Evolutionary conservation across 208 protist genomes (phyloP), one percentile per base, ranked within the genome.

Genomic region (Acanthamoeba comandoni): DNA sequence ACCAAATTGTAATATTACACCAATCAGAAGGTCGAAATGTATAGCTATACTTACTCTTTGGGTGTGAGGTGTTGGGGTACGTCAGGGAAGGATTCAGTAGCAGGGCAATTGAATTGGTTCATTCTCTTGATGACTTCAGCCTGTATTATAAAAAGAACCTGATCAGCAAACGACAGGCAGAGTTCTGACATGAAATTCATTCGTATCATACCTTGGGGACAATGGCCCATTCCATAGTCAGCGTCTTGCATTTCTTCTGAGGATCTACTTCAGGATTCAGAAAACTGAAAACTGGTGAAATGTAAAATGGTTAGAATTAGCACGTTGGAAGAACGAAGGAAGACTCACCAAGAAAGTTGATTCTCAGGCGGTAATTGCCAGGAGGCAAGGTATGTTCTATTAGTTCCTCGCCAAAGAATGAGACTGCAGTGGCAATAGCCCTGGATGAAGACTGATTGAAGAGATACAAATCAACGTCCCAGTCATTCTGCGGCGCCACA

Each of bases 391-490:
- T 31, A 15, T 31, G 71, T 31, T 43, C 31, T 22, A 80, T 80
- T 31, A 80, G 22, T 52, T 80, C 71, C 71, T 80, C 71, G 24
- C 71, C 71, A 24, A 60, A 80, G 71, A 80, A 80, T n/a, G 71
- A 17, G 15, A 80, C 49, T 9, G 71, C 71, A 15, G 35, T 39
- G 35, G 71, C 71, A 29, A 80, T 80, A 52, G 71, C 24, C 19
- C 17, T 22, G 15, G 8, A 26, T n/a, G 19, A 3, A 31, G 52
- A 13, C 43, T 31, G 35, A 2, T 43, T 48, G 57, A 69, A 87
- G 77, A 87, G 77, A 35, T 51, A 67, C 22, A 67, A 39, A 67
- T 87, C 77, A 15, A 87, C 57, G 53, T 87, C 77, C 77, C 77
- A 87, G 39, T 67, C 55, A n/a, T 67, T 24, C 2, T 87, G 77